These are phyloP conservation scores for Salix udensis DNA, from an alignment of 345 rosid species.

Conservation along the genomic window DNA sequence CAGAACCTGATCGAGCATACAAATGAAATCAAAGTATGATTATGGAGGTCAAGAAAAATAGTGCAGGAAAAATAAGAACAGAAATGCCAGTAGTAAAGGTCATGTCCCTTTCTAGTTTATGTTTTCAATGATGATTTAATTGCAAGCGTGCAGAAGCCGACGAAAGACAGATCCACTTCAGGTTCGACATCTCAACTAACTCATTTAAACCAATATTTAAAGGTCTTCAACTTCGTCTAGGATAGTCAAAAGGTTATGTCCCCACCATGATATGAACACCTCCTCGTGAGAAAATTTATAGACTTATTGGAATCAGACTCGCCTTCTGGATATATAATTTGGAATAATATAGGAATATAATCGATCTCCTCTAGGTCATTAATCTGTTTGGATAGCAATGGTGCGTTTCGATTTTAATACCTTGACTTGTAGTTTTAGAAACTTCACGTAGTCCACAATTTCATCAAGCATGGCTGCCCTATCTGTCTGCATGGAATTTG, in stretches of 20 bases:
- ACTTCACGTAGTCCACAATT: constrained; percentile 80
- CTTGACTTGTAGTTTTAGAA: constrained; percentile 78
- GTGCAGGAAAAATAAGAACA: not conserved
- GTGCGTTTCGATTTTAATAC: constrained; percentile 23
- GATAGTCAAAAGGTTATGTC: constrained; percentile 30
- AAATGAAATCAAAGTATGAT: constrained; percentile 3
- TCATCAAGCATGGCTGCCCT: constrained; percentile 82
- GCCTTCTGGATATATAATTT: constrained; percentile 4
- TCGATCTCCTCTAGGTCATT: not conserved
- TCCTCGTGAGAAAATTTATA: constrained; percentile 5
- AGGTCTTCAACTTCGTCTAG: constrained; percentile 17
- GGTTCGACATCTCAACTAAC: constrained; percentile 30
- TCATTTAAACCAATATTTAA: constrained; percentile 20
- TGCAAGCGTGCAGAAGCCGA: constrained; percentile 14
- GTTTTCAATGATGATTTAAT: constrained; percentile 9
- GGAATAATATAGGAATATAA: not conserved
- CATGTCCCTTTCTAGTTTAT: constrained; percentile 3
- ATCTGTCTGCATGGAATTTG: constrained; percentile 48
- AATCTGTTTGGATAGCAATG: not conserved
- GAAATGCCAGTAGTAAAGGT: constrained; percentile 7
- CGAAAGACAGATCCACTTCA: constrained; percentile 21
- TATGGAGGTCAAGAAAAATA: not conserved
- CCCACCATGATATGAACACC: constrained; percentile 30
- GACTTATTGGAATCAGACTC: constrained; percentile 7
- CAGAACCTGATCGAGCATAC: constrained; percentile 43